Evolutionary conservation across 2,329 filamentous ascomycete genomes (phyloP).

Genomic region (Fusarium fujikuroi): DNA sequence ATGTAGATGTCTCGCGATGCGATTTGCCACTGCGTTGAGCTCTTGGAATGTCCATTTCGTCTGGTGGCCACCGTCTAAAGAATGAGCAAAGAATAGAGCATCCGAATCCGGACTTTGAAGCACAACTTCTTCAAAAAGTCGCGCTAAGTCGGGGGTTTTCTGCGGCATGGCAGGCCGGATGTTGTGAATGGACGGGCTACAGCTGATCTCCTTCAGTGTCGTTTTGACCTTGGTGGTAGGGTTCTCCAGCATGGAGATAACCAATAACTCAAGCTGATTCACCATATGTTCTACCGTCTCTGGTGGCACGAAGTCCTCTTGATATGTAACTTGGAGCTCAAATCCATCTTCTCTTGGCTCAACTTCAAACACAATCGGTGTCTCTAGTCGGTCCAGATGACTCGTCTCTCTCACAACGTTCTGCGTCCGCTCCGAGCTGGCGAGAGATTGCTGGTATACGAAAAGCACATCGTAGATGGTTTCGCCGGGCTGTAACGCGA

Average conservation of each 20-base stretch:
- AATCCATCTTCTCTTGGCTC: conserved; percentile 66
- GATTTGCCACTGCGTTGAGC: conserved; percentile 73
- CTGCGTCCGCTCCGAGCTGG: conserved; percentile 46
- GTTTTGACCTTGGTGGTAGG: conserved; percentile 28
- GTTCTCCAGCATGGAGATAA: conserved; percentile 45
- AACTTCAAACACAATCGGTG: conserved; percentile 79
- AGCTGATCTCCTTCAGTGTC: conserved; percentile 41
- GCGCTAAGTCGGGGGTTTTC: conserved; percentile 57
- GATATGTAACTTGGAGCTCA: conserved; percentile 59
- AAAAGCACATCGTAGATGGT: conserved; percentile 81
- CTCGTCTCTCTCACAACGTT: conserved; percentile 63
- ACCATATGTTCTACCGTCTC: conserved; percentile 67
- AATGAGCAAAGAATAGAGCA: conserved; percentile 73
- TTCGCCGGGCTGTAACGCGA: conserved; percentile 63
- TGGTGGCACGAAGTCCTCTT: conserved; percentile 60
- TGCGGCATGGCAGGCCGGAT: conserved; percentile 47
- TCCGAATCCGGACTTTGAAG: conserved; percentile 59
- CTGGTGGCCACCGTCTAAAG: conserved; percentile 39
- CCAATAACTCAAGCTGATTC: conserved; percentile 69
- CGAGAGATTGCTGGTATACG: conserved; percentile 82
- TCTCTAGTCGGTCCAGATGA: conserved; percentile 79
- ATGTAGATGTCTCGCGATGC: conserved; percentile 66
- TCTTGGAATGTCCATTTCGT: conserved; percentile 69
- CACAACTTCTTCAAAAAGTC: conserved; percentile 66
- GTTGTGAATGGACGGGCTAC: conserved; percentile 62